phyloP scores from a whole-genome alignment of 2,329 filamentous ascomycete genomes.

The Fusarium mexicanum region DNA sequence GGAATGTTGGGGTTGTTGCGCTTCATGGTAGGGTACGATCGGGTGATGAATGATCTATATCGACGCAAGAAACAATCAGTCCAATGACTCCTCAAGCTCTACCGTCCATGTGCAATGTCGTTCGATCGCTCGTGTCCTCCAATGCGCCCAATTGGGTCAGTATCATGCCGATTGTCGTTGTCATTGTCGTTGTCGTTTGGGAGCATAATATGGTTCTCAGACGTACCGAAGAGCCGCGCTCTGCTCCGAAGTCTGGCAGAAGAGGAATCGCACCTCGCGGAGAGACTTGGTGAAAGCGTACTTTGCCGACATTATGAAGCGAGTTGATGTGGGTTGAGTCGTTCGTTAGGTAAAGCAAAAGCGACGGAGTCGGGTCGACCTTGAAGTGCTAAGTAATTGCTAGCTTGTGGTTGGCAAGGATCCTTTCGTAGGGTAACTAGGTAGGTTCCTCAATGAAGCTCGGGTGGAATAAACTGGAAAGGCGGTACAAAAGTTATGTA shows the following conservation, averaged over 20 bases:
- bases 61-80: constrained; percentile 23
- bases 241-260: constrained; percentile 93
- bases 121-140: neutral
- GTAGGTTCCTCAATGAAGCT: constrained; percentile 24
- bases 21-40: constrained; percentile 98
- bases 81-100: neutral
- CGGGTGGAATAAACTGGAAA: constrained; percentile 35
- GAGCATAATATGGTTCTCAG: neutral
- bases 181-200: neutral
- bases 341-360: neutral
- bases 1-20: constrained; percentile 95
- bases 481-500: neutral
- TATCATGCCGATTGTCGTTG: constrained; percentile 1
- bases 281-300: constrained; percentile 90
- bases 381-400: constrained; percentile 42
- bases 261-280: constrained; percentile 96
- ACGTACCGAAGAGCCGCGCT: constrained; percentile 87
- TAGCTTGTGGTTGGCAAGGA: constrained; percentile 45
- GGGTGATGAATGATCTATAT: constrained; percentile 83
- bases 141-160: constrained; percentile 26
- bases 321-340: neutral
- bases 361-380: constrained; percentile 8
- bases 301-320: constrained; percentile 80
- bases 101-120: neutral
- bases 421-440: neutral